Evolutionary conservation across 257 asterid species (phyloP).

Genomic region (Fraxinus pennsylvanica): DNA sequence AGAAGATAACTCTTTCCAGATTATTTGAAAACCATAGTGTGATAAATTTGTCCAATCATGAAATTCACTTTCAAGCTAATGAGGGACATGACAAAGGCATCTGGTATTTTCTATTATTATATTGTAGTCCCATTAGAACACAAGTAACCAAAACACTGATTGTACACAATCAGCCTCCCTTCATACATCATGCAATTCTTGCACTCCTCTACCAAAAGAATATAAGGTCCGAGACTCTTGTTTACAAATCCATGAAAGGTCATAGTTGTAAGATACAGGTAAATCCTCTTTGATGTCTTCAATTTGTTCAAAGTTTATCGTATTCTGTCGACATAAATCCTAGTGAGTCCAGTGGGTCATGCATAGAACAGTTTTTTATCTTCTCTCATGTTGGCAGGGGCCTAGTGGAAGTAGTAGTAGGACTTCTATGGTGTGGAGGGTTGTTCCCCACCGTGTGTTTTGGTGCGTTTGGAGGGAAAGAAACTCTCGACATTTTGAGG

Average conservation of each 20-base stretch:
- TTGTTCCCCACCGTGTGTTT: no score
- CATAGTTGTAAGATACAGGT: not conserved
- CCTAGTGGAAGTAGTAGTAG: no score
- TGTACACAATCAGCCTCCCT: not conserved
- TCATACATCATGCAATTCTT: not conserved
- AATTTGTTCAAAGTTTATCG: conserved; percentile 13
- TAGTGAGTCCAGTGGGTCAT: not conserved
- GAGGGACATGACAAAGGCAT: not conserved
- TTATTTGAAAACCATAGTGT: not conserved
- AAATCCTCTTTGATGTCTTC: not conserved
- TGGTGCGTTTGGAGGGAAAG: no score
- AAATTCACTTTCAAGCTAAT: not conserved
- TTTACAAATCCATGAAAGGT: not conserved
- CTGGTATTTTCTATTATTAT: not conserved
- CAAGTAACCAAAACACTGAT: not conserved
- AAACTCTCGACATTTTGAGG: no score
- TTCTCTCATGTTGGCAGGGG: no score
- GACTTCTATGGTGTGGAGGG: no score
- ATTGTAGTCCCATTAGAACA: not conserved
- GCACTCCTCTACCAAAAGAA: conserved; percentile 3
- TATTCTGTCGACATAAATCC: not conserved
- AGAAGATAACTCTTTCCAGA: not conserved
- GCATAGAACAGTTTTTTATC: no score
- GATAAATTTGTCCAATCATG: not conserved
- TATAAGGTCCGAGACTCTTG: not conserved